These are phyloP conservation scores for Pyrrhoderma noxium DNA, from an alignment of 1,284 basidiomycete genomes.

Conservation along the genomic window DNA sequence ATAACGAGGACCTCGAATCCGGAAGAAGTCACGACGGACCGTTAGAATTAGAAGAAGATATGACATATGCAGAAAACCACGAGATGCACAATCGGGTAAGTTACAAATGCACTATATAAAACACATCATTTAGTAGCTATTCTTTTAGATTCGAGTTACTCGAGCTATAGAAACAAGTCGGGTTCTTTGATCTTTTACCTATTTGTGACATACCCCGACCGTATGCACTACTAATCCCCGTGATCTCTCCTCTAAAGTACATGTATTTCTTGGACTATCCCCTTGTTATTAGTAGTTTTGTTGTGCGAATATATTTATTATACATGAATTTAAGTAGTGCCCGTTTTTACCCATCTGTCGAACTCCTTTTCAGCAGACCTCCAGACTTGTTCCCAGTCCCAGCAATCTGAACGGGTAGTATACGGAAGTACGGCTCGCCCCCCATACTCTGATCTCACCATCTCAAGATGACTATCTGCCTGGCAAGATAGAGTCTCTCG, in stretches of 20 bases:
- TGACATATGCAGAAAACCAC: not conserved
- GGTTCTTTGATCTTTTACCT: too few species aligned
- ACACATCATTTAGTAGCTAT: too few species aligned
- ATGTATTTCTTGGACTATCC: too few species aligned
- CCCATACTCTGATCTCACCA: slow-evolving; percentile 11
- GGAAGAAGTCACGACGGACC: not conserved
- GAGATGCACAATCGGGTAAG: not conserved
- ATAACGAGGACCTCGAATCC: not conserved
- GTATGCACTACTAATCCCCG: too few species aligned
- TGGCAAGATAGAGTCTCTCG: slow-evolving; percentile 5
- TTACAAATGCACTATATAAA: too few species aligned
- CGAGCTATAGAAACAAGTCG: too few species aligned
- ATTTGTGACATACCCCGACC: too few species aligned
- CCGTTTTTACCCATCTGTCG: slow-evolving; percentile 2
- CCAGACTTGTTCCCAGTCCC: slow-evolving; percentile 9
- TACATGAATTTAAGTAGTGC: too few species aligned
- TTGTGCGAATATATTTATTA: too few species aligned
- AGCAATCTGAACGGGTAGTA: slow-evolving; percentile 9
- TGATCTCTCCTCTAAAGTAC: too few species aligned
- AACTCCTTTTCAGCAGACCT: slow-evolving; percentile 5
- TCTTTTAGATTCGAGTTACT: too few species aligned
- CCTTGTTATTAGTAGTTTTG: too few species aligned
- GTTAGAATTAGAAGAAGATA: not conserved
- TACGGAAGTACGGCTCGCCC: slow-evolving; percentile 10
- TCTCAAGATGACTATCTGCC: slow-evolving; percentile 11